Evolutionary conservation across 805 yeast species (phyloP), one percentile per base, ranked within the genome.

Genomic region (Candida nanaspora): DNA sequence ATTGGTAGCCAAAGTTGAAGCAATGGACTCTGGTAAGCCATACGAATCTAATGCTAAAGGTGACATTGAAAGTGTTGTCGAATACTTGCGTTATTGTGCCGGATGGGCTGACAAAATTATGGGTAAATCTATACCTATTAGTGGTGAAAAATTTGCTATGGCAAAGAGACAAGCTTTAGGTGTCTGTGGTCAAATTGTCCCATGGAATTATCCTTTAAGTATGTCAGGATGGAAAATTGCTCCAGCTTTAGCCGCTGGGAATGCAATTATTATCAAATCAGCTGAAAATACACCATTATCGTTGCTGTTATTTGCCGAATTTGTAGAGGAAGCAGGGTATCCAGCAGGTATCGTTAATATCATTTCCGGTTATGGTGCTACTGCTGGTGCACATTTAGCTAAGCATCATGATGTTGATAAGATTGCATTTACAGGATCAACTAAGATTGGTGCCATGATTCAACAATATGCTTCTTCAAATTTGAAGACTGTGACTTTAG

Each of bases 191-290:
- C 80, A 78, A 57, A 76, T 80, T 49, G 76, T 80, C 42, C 86
- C 86, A 27, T 80, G 86, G 86, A 80, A 80, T 63, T 80, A 76
- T 56, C 86, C 86, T 25, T 59, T 80, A 50, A 65, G 72, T 26
- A 81, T 82, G 87, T 78, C 83, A 14, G 70, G 84, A 20, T 84
- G 93, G 93, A 83, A 84, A 61, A 67, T 84, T 54, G 86, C 84
- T 22, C 91, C 91, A 19, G 93, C 94, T 9, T 63, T 84, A 47
- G 87, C 89, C 33, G 81, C 86, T 40, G 93, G 93, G 41, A 83
- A 85, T 61, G 71, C 77, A 13, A 73, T 82, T 35, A 77, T 84
- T 35, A 71, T 84, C 58, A 84, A 84, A 61, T 72, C 86, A 3
- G 80, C 87, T 42, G 93, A 85, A 62, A 65, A 79, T 49, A 82